Evolutionary conservation across 768 basidiomycete species (phyloP), one percentile per base, ranked within the genome.

Genomic region (Termitomyces heimii): DNA sequence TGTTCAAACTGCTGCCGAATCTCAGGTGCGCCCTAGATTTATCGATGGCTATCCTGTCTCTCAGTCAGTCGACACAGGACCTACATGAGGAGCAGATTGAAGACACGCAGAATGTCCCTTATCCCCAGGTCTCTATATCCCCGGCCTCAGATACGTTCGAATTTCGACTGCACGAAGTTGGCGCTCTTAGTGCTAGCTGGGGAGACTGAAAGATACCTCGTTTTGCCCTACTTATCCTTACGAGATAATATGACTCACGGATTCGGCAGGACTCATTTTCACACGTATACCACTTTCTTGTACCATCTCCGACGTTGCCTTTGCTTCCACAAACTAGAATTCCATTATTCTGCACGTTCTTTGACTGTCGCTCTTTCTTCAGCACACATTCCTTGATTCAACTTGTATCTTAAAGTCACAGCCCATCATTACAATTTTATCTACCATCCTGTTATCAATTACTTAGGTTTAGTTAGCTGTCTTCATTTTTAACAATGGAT

Each of bases 171-270:
- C 50, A 51, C 5, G 57, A 62, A 20, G 53, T 62, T 10, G 61
- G 61, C n/a, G 42, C 57, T 24, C 55, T 62, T 13, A 62, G 51
- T 47, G 55, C 48, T 10, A 62, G 57, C 22, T 62, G 61, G 61
- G 59, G 54, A n/a, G 56, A 60, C n/a, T 62, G 53, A 62, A 18
- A 4, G 28, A 35, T 5, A 2, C 45, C 18, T 46, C 31, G 5
- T 48, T 28, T 49, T 42, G 26, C 26, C 55, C 52, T 37, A 2
- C 39, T 40, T 40, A 40, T 45, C 12, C 16, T 34, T 44, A 43
- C 16, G 52, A 45, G 26, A 14, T 28, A 35, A 46, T 18, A 22
- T 13, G 29, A 31, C 24, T 45, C 43, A 24, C 1, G 31, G 31
- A 22, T 42, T 52, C 53, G 43, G 53, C 44, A 32, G 47, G 45